These are phyloP conservation scores for Naganishia antarctica DNA, from an alignment of 768 basidiomycete genomes.

Conservation along the genomic window DNA sequence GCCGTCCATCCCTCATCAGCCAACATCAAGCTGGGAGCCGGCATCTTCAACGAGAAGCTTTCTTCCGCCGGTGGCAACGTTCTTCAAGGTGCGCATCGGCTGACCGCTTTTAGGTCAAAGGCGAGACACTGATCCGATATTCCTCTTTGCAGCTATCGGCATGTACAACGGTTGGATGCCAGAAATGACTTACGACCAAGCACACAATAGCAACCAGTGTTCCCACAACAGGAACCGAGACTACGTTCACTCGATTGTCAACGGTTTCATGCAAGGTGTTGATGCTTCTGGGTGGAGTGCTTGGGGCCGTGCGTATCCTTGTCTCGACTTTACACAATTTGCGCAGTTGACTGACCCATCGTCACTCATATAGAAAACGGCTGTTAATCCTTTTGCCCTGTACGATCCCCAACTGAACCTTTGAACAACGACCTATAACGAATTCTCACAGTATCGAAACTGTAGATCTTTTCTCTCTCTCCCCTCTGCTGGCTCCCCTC, in stretches of 20 bases:
- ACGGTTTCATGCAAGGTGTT: constrained; percentile 13
- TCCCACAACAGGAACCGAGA: constrained; percentile 13
- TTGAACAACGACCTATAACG: constrained; percentile 15
- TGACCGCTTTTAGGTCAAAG: background rate
- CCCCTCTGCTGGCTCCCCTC: background rate
- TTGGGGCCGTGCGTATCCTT: constrained; percentile 9
- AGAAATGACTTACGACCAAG: constrained; percentile 45
- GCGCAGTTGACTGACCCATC: background rate
- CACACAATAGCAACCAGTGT: constrained; percentile 50
- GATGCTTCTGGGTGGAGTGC: constrained; percentile 1
- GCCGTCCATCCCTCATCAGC: background rate
- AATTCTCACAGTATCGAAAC: background rate
- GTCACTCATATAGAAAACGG: constrained; percentile 1
- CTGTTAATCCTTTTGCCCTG: background rate
- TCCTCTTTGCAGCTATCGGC: constrained; percentile 53
- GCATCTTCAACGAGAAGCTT: constrained; percentile 30
- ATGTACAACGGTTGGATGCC: constrained; percentile 54
- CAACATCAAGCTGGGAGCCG: constrained; percentile 53
- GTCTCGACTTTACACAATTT: background rate
- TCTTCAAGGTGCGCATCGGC: constrained; percentile 27
- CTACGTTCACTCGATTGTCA: constrained; percentile 9
- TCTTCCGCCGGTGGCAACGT: constrained; percentile 37
- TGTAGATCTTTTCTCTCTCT: background rate
- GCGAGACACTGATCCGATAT: background rate
- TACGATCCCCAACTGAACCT: background rate